A percentile compares a stretch with the other conserved stretches of the same genome.
These are phyloP conservation scores for Kockovaella imperatae DNA, from an alignment of 768 basidiomycete species.

Conservation along the genomic window DNA sequence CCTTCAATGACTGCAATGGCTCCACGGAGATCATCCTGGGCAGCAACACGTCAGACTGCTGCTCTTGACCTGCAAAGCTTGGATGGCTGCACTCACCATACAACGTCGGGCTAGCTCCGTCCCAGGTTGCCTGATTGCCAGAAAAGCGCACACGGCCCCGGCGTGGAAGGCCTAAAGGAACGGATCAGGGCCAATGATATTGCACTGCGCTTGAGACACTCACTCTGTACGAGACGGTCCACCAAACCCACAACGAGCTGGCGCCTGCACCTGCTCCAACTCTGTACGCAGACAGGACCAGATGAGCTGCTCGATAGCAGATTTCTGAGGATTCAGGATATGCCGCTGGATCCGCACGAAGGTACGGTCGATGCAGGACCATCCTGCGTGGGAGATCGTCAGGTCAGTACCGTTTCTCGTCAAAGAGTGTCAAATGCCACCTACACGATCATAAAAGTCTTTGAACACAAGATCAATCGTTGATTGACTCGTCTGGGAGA, in stretches of 20 bases:
- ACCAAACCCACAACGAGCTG: constrained; percentile 41
- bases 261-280: constrained; percentile 27
- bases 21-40: constrained; percentile 33
- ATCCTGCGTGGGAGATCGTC: constrained; percentile 18
- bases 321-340: constrained; percentile 49
- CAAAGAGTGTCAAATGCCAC: neutral
- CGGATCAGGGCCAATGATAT: neutral
- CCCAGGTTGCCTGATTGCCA: constrained; percentile 40
- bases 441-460: constrained; percentile 40
- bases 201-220: neutral
- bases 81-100: constrained; percentile 19
- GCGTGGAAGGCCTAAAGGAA: constrained; percentile 33
- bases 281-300: constrained; percentile 56
- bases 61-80: neutral
- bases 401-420: too few species aligned
- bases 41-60: neutral
- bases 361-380: constrained; percentile 41
- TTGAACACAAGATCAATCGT: constrained; percentile 33
- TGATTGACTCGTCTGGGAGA: constrained; percentile 29
- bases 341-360: constrained; percentile 37
- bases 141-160: constrained; percentile 33
- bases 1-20: constrained; percentile 36
- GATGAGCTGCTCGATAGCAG: constrained; percentile 61
- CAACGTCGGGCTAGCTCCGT: constrained; percentile 30
- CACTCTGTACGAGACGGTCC: constrained; percentile 39